Evolutionary conservation across 176 grass and related monocot genomes (phyloP), one percentile per base, ranked within the genome.

Genomic region (Dendrocalamus sinicus): DNA sequence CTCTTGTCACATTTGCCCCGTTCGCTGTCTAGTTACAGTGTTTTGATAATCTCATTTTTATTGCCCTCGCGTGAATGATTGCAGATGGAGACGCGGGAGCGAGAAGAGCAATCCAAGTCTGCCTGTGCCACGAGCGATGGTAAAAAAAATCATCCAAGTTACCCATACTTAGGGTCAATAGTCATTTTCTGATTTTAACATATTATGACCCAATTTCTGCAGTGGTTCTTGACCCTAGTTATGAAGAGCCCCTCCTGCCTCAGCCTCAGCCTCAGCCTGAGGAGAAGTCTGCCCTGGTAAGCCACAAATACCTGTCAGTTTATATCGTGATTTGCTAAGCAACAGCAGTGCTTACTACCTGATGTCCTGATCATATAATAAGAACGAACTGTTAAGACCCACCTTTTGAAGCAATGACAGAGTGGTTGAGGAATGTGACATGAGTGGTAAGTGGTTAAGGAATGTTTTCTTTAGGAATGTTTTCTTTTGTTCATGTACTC

Each of bases 281-380:
- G 4, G 79, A 90, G 43, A 96, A 91, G 77, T 94, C 93, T 30
- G 70, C 79, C 26, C 57, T 96, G 75, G 97, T 99, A 93, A 77
- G 89, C 70, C 47, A 24, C 70, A 43, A 63, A 11, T 62, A 37
- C 1, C 30, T 70, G 40, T 67, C n/a, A 4, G 11, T 69, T 37
- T 14, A 37, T 7, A 50, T 51, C 9, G 9, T 23, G 23, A 50
- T 17, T 20, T 87, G 12, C 3, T 74, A 79, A 58, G 47, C 39
- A 32, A 35, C 13, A 23, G 1, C 48, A 4, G 22, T 12, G 24
- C 8, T 22, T 83, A 19, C 7, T 20, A 28, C 10, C 5, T 60
- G 15, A 71, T 64, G 26, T 22, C 10, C 5, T 60, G 15, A 71
- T 64, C 53, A 76, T 59, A 46, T 51, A 70, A 0, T 81, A 75